Conservation (phyloP, 2,329 filamentous ascomycete genomes). For the Daldinia sp. region DNA sequence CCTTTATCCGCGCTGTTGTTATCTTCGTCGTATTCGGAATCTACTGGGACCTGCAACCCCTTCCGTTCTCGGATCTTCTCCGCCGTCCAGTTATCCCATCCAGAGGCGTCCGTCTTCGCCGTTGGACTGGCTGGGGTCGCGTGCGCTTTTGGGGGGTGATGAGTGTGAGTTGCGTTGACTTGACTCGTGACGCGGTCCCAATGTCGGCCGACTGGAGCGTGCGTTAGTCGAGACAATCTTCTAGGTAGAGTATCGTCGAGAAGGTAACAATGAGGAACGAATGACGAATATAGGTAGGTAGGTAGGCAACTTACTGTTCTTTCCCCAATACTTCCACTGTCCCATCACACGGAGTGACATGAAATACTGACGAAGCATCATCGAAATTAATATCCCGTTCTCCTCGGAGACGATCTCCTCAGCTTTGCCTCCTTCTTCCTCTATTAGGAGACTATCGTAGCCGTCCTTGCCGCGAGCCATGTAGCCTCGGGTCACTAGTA, state of each 20-base stretch:
- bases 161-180: constrained; percentile 61
- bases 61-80: constrained; percentile 49
- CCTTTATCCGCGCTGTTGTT: constrained; percentile 42
- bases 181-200: constrained; percentile 72
- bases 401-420: constrained; percentile 86
- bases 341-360: constrained; percentile 84
- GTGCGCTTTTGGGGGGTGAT: constrained; percentile 50
- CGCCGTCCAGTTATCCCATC: constrained; percentile 52
- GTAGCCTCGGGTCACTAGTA: constrained; percentile 82
- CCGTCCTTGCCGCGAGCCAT: constrained; percentile 91
- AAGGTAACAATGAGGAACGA: background rate
- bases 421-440: constrained; percentile 77
- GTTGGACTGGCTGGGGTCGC: constrained; percentile 26
- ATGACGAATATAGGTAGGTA: background rate
- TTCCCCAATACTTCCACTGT: constrained; percentile 77
- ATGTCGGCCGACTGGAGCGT: constrained; percentile 59
- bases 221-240: constrained; percentile 4
- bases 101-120: constrained; percentile 28
- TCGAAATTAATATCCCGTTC: constrained; percentile 85
- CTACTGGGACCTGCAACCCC: constrained; percentile 45
- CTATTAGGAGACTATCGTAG: constrained; percentile 77
- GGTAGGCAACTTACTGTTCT: constrained; percentile 50
- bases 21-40: constrained; percentile 53
- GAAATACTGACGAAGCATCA: constrained; percentile 90
- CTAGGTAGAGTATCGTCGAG: background rate